Evolutionary conservation across 257 asterid genomes (phyloP).

Genomic region (Solanum phureja): DNA sequence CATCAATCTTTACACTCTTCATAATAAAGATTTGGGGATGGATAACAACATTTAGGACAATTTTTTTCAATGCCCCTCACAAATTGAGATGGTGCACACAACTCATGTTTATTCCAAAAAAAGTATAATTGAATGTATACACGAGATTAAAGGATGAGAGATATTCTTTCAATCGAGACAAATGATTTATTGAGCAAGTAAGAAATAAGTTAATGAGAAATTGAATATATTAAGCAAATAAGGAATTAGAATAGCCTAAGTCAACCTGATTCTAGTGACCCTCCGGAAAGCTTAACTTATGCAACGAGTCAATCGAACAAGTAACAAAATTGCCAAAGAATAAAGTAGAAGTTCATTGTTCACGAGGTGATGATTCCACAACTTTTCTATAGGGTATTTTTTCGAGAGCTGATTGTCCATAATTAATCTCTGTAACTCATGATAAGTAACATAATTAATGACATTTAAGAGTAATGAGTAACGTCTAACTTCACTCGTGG

Average conservation of each 20-base stretch:
- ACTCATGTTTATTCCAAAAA: background rate
- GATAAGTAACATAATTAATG: no score
- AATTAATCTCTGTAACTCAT: no score
- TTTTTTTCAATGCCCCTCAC: background rate
- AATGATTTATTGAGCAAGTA: background rate
- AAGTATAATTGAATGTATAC: no score
- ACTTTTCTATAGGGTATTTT: no score
- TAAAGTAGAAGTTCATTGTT: background rate
- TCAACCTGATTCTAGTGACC: background rate
- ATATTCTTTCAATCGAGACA: no score
- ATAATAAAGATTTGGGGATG: background rate
- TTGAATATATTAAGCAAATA: background rate
- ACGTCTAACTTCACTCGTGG: no score
- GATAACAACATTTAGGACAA: background rate
- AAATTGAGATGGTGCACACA: background rate
- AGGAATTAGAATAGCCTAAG: background rate
- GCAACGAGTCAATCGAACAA: background rate
- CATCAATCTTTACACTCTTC: background rate
- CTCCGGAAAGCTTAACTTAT: background rate
- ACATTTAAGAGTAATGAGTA: no score
- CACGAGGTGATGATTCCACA: no score
- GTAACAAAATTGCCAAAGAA: background rate
- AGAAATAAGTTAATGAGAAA: no score
- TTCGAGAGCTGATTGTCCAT: no score
- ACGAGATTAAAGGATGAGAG: background rate